Evolutionary conservation across 257 asterid species (phyloP), one percentile per base, ranked within the genome.

Genomic region (Petunia axillaris): DNA sequence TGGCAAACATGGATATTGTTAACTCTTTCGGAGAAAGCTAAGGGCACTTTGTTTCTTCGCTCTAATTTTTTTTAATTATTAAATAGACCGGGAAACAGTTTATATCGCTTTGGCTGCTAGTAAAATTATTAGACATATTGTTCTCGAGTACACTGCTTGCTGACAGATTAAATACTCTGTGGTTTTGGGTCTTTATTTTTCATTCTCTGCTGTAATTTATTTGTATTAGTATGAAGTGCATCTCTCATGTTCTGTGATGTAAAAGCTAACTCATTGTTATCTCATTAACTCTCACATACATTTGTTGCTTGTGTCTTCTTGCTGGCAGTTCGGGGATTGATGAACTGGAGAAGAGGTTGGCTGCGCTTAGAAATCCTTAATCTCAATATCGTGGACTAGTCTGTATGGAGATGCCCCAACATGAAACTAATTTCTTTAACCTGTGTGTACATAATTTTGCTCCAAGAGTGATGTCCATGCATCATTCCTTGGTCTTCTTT

Each of bases 321-420:
- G 16, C 37, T 68, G 62, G 85, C 86, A 92, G 95, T 85, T 92
- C 97, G 54, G 89, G 84, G 55, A 75, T 90, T 41, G 90, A 88
- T 79, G 97, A 94, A 58, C 91, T 94, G 80, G 97, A 91, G 85
- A 87, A 91, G 91, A 87, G 98, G 74, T 53, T 94, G 89, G 98
- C 97, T 8, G 95, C 96, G 63, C 97, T 94, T 65, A 88, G 97
- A 84, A 94, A 90, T 82, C 95, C 94, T 64, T 94, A 53, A 64
- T 54, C 2, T 50, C 54, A 64, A 5, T 64, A 41, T 43, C 40
- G 46, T 37, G 77, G 77, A 35, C 77, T 71, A 48, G 35, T 48
- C 10, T 59, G 25, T 48, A 44, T 25, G 77, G 2, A 9, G 60
- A 46, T 70, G 35, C 41, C 50, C 58, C 59, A 4, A 46, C 40